A percentile compares a stretch with the other conserved stretches of the same genome.
Evolutionary conservation across 495 filamentous ascomycete species (phyloP).

Genomic region (Lindgomyces ingoldianus): DNA sequence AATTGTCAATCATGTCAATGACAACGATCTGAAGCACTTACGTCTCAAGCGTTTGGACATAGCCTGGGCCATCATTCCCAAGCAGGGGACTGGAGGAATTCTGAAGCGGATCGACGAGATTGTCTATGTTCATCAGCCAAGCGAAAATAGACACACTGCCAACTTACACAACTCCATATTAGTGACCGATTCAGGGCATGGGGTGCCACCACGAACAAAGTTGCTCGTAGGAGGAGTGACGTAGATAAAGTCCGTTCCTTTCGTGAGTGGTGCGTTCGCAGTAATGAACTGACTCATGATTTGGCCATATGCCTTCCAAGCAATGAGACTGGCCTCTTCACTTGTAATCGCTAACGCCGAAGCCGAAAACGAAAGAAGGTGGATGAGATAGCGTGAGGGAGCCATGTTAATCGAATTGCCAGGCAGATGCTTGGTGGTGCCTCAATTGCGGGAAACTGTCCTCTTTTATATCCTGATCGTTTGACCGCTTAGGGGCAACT

Average conservation of each 20-base stretch:
- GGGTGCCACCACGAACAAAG: conserved; percentile 18
- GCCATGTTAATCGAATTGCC: conserved; percentile 3
- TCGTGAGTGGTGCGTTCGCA: background rate
- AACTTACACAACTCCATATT: conserved; percentile 19
- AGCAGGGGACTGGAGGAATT: conserved; percentile 1
- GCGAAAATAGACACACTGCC: background rate
- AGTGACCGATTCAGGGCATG: conserved; percentile 9
- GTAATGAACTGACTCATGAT: conserved; percentile 6
- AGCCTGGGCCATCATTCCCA: conserved; percentile 6
- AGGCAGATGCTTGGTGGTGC: background rate
- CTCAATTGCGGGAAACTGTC: background rate
- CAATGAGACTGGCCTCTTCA: conserved; percentile 17
- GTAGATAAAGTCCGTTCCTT: conserved; percentile 13
- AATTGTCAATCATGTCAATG: background rate
- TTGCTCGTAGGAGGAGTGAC: conserved; percentile 12
- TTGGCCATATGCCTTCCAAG: conserved; percentile 21
- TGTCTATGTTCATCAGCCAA: background rate
- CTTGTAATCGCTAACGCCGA: conserved; percentile 4
- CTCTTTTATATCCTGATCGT: conserved; percentile 1
- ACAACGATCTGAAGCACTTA: background rate
- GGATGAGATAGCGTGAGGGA: conserved; percentile 4
- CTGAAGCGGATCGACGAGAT: conserved; percentile 12
- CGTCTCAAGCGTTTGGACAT: conserved; percentile 7
- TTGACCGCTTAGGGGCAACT: background rate
- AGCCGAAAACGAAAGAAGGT: conserved; percentile 10